Percentiles rank a stretch among this genome's conserved stretches.
Evolutionary conservation across 2,329 filamentous ascomycete genomes (phyloP).

Genomic region (Bipolaris cookei): DNA sequence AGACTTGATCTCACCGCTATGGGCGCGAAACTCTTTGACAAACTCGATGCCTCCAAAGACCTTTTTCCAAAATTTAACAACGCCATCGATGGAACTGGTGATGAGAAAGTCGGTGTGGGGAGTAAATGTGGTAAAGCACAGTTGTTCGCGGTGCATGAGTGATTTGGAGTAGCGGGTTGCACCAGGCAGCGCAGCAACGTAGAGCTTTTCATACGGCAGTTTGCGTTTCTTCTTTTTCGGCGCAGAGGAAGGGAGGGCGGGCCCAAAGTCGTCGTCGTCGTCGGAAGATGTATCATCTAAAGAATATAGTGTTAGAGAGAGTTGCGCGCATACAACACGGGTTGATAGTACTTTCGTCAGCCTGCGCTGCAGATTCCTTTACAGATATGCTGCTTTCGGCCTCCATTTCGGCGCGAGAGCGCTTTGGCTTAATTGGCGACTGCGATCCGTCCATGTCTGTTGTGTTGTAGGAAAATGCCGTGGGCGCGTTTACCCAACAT

Average conservation of each 20-base stretch:
- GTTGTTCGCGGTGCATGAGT: constrained; percentile 96
- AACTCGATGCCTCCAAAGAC: constrained; percentile 89
- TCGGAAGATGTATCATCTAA: constrained; percentile 64
- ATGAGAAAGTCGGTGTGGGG: constrained; percentile 94
- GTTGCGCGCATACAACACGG: constrained; percentile 13
- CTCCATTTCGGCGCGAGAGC: constrained; percentile 37
- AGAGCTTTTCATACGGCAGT: constrained; percentile 93
- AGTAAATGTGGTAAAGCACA: constrained; percentile 86
- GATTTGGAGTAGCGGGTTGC: constrained; percentile 83
- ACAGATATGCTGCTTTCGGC: constrained; percentile 19
- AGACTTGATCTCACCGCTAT: constrained; percentile 81
- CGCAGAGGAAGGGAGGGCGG: constrained; percentile 79
- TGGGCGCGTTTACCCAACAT: constrained; percentile 1
- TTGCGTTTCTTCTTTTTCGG: constrained; percentile 89
- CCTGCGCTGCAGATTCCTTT: constrained; percentile 17
- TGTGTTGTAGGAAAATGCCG: constrained; percentile 1
- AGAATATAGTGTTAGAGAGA: constrained; percentile 3
- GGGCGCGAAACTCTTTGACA: constrained; percentile 95
- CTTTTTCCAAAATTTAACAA: constrained; percentile 99
- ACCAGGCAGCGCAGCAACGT: constrained; percentile 88
- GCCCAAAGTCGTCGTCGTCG: constrained; percentile 82
- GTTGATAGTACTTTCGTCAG: constrained; percentile 18
- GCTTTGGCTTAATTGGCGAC: constrained; percentile 34
- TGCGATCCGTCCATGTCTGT: constrained; percentile 22
- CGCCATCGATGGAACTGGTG: constrained; percentile 91